Conservation (phyloP, 2,329 filamentous ascomycete species). For the Ophiognomonia clavigignenti-juglandacearum region DNA sequence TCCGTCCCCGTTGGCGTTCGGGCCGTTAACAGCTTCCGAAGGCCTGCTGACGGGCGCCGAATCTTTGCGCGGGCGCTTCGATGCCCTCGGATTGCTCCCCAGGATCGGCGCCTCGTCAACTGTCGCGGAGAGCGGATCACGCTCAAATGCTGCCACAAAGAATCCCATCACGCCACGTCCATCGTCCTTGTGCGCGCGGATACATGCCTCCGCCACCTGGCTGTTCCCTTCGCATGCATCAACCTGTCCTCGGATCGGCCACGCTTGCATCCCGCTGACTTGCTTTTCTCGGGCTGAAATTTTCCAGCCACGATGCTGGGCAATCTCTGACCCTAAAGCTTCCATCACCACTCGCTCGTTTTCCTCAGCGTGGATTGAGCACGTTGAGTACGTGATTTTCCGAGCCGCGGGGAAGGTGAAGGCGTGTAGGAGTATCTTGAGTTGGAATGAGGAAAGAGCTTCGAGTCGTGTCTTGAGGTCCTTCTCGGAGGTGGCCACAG, state of each 20-base stretch:
- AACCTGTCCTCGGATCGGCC: slow-evolving; percentile 61
- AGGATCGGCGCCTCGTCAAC: not conserved
- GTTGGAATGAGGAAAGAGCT: slow-evolving; percentile 76
- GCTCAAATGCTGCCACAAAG: slow-evolving; percentile 84
- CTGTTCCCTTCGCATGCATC: slow-evolving; percentile 45
- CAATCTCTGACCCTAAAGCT: slow-evolving; percentile 64
- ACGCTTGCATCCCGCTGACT: slow-evolving; percentile 68
- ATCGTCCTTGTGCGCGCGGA: slow-evolving; percentile 77
- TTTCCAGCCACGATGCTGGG: slow-evolving; percentile 66
- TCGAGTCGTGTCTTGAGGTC: slow-evolving; percentile 61
- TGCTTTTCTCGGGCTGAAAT: slow-evolving; percentile 70
- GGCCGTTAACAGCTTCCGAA: not conserved
- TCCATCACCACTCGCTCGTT: slow-evolving; percentile 80
- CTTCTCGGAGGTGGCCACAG: slow-evolving; percentile 45
- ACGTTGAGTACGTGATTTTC: slow-evolving; percentile 88
- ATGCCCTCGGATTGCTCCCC: not conserved
- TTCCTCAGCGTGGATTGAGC: slow-evolving; percentile 80
- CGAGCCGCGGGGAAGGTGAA: slow-evolving; percentile 71
- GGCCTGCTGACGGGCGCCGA: not conserved
- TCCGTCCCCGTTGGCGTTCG: slow-evolving; percentile 2
- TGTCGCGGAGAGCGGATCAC: slow-evolving; percentile 35
- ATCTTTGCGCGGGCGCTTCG: not conserved
- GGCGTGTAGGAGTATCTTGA: slow-evolving; percentile 76
- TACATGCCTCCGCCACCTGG: slow-evolving; percentile 65
- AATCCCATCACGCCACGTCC: slow-evolving; percentile 88